A percentile compares a stretch with the other conserved stretches of the same genome.
These are phyloP conservation scores for Eucalyptus regnans DNA, from an alignment of 345 rosid species.

Conservation along the genomic window DNA sequence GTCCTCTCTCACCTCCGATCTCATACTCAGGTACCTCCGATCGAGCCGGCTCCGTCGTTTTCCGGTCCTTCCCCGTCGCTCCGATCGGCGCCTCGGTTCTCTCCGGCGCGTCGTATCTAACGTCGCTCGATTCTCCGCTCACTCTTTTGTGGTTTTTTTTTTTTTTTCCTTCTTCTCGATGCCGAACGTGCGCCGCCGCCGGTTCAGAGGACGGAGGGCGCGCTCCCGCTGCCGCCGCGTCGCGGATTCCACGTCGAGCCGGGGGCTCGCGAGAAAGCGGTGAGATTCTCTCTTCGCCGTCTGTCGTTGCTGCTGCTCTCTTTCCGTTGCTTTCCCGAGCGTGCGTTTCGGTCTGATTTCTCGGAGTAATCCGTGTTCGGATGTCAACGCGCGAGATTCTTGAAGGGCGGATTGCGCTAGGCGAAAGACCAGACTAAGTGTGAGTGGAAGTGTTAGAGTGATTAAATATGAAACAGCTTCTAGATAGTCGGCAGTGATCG, in stretches of 20 bases:
- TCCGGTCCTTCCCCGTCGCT: not conserved
- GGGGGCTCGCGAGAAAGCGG: conserved; percentile 92
- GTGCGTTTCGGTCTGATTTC: not conserved
- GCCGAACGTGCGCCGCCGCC: not conserved
- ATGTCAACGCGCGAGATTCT: not conserved
- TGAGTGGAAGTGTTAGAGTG: too few species aligned
- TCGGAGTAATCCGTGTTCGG: not conserved
- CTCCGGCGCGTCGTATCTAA: not conserved
- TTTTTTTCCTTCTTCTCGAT: not conserved
- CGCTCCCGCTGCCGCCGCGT: conserved; percentile 23
- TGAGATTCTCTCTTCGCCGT: conserved; percentile 10
- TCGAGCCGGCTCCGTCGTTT: not conserved
- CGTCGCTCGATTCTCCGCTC: not conserved
- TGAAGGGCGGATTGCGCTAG: not conserved
- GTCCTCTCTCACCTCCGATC: conserved; percentile 52
- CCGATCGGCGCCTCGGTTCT: not conserved
- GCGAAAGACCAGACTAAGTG: too few species aligned
- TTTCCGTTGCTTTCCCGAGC: not conserved
- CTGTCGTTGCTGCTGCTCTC: not conserved
- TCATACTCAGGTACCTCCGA: conserved; percentile 34
- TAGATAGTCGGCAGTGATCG: accelerated
- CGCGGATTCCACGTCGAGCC: conserved; percentile 71
- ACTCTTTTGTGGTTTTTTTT: not conserved
- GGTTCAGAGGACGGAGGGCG: conserved; percentile 25
- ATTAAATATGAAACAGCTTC: too few species aligned